phyloP scores from a whole-genome alignment of 768 basidiomycete species.

The Cystobasidium tubakii region DNA sequence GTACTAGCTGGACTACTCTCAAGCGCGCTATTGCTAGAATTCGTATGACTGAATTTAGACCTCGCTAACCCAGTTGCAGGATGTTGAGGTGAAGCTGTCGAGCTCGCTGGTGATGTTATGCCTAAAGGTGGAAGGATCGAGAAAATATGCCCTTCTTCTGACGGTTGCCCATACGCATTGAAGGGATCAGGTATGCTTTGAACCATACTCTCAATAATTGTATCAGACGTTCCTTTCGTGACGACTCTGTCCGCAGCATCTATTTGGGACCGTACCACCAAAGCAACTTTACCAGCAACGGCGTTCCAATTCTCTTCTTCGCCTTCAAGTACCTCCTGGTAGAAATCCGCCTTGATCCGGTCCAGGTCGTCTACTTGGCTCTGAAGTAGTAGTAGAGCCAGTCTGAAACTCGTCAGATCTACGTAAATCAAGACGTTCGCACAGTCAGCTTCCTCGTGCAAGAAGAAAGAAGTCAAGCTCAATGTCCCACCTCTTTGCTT shows the following conservation, averaged over 20 bases:
- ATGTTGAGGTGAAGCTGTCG: not conserved
- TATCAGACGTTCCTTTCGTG: conserved; percentile 36
- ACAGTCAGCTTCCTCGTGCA: too few species aligned
- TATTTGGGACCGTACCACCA: conserved; percentile 34
- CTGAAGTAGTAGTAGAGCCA: conserved; percentile 29
- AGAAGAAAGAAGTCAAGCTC: not conserved
- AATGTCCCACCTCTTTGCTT: conserved; percentile 37
- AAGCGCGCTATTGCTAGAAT: not conserved
- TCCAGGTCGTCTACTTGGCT: conserved; percentile 38
- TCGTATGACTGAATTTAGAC: not conserved
- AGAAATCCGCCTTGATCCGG: conserved; percentile 34
- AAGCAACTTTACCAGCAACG: conserved; percentile 28
- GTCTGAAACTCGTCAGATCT: conserved; percentile 36
- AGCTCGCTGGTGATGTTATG: conserved; percentile 24
- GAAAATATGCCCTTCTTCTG: conserved; percentile 36
- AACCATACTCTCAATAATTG: conserved; percentile 26
- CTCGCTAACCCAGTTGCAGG: conserved; percentile 18
- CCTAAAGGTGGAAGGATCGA: conserved; percentile 34
- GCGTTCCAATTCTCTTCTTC: conserved; percentile 37
- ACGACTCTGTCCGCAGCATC: conserved; percentile 36
- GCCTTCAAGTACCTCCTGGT: conserved; percentile 27
- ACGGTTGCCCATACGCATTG: conserved; percentile 33
- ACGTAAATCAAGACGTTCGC: not conserved
- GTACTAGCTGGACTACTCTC: conserved; percentile 32
- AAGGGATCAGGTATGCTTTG: conserved; percentile 33